These are phyloP conservation scores for Pseudogymnoascus sp. DNA, from an alignment of 2,329 filamentous ascomycete genomes.

Conservation along the genomic window DNA sequence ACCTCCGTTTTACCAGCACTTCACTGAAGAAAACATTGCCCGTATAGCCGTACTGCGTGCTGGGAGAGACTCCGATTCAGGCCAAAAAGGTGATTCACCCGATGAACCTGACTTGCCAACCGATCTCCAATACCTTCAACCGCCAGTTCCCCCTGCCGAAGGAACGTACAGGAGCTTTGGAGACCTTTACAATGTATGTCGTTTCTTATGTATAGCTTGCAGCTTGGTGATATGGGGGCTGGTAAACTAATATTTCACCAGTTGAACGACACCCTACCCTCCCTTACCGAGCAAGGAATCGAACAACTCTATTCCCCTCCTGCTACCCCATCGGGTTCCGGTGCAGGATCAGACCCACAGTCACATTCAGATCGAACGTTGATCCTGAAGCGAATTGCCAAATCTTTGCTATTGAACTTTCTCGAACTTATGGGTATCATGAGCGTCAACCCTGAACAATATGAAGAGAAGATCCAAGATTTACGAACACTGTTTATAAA, in stretches of 20 bases:
- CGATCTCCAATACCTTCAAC: slow-evolving; percentile 69
- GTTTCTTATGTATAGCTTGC: neutral
- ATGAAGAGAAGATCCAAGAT: slow-evolving; percentile 64
- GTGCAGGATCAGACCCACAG: slow-evolving; percentile 27
- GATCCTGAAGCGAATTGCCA: slow-evolving; percentile 68
- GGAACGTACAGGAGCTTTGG: slow-evolving; percentile 71
- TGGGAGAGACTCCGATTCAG: slow-evolving; percentile 18
- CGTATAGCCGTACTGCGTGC: slow-evolving; percentile 43
- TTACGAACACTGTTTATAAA: slow-evolving; percentile 79
- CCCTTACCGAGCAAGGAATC: slow-evolving; percentile 62
- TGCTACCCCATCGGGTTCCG: slow-evolving; percentile 31
- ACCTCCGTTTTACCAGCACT: slow-evolving; percentile 82
- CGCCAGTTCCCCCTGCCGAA: slow-evolving; percentile 63
- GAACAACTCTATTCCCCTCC: slow-evolving; percentile 52
- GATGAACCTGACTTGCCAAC: neutral
- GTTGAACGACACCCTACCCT: slow-evolving; percentile 53
- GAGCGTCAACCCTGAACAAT: slow-evolving; percentile 55
- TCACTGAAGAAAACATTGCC: slow-evolving; percentile 65
- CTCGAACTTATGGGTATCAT: slow-evolving; percentile 72
- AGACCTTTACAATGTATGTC: slow-evolving; percentile 48
- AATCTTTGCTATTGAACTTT: slow-evolving; percentile 81
- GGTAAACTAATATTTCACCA: slow-evolving; percentile 23
- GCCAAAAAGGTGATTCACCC: neutral
- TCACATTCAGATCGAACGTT: slow-evolving; percentile 52
- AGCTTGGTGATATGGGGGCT: neutral